phyloP scores from a whole-genome alignment of 148 eudicot species.

The Chenopodium album region DNA sequence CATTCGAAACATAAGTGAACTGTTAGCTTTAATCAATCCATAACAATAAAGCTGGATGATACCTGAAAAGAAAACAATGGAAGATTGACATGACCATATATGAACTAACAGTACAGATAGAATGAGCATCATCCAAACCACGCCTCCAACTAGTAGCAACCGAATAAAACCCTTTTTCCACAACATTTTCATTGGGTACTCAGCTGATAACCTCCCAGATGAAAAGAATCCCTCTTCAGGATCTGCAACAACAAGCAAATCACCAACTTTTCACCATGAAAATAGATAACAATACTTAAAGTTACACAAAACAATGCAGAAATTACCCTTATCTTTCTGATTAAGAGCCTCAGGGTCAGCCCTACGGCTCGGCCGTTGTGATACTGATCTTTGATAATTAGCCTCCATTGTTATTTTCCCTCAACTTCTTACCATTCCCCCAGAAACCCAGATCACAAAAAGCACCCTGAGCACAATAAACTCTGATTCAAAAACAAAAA shows the following conservation, averaged over 20 bases:
- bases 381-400: constrained; percentile 50
- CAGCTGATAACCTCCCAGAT: constrained; percentile 45
- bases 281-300: background rate
- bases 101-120: constrained; percentile 67
- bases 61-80: constrained; percentile 90
- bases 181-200: constrained; percentile 53
- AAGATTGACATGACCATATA: constrained; percentile 95
- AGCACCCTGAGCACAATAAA: background rate
- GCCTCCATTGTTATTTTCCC: constrained; percentile 40
- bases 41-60: constrained; percentile 16
- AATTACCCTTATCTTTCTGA: constrained; percentile 39
- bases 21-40: background rate
- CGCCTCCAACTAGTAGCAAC: constrained; percentile 78
- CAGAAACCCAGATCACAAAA: constrained; percentile 3
- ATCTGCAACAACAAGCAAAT: constrained; percentile 39
- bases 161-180: constrained; percentile 90
- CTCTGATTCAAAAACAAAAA: background rate
- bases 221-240: constrained; percentile 39
- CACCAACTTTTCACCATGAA: background rate
- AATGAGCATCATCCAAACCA: constrained; percentile 88
- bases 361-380: constrained; percentile 53
- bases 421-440: constrained; percentile 29
- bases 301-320: background rate
- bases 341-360: constrained; percentile 39
- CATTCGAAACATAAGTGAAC: background rate